These are phyloP conservation scores for Trichoderma endophyticum DNA, from an alignment of 2,329 filamentous ascomycete species.

Conservation along the genomic window DNA sequence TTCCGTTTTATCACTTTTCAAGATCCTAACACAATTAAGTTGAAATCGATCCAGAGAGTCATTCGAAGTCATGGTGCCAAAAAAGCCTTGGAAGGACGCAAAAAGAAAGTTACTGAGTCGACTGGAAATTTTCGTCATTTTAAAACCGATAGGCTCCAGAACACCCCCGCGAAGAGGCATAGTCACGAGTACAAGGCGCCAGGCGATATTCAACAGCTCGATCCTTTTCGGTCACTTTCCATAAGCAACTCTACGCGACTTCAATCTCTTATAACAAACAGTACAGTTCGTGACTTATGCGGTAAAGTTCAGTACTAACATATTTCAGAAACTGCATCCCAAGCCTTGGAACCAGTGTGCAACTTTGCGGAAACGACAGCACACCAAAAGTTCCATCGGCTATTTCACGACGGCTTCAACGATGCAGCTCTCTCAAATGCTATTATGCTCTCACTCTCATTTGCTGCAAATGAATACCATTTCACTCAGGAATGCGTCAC, in stretches of 20 bases:
- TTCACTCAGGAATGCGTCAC: not conserved
- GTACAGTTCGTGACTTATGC: not conserved
- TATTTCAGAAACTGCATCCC: not conserved
- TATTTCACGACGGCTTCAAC: not conserved
- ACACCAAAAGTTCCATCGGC: not conserved
- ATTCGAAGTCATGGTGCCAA: not conserved
- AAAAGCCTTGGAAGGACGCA: not conserved
- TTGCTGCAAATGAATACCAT: not conserved
- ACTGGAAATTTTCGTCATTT: not conserved
- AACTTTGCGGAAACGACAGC: not conserved
- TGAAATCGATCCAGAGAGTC: not conserved
- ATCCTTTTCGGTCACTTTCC: not conserved
- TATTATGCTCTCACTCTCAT: slow-evolving; percentile 1
- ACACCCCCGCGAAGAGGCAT: not conserved
- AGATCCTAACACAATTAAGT: not conserved
- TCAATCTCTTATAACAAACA: not conserved
- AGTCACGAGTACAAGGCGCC: not conserved
- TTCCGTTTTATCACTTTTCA: not conserved
- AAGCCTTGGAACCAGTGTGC: slow-evolving; percentile 1
- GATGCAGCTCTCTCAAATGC: slow-evolving; percentile 7
- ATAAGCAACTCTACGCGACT: not conserved
- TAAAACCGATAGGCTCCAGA: not conserved
- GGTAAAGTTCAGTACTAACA: not conserved
- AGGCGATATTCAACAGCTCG: not conserved
- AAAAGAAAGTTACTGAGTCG: not conserved